These are phyloP conservation scores for Lentinula detonsa DNA, from an alignment of 768 basidiomycete species.

Conservation along the genomic window DNA sequence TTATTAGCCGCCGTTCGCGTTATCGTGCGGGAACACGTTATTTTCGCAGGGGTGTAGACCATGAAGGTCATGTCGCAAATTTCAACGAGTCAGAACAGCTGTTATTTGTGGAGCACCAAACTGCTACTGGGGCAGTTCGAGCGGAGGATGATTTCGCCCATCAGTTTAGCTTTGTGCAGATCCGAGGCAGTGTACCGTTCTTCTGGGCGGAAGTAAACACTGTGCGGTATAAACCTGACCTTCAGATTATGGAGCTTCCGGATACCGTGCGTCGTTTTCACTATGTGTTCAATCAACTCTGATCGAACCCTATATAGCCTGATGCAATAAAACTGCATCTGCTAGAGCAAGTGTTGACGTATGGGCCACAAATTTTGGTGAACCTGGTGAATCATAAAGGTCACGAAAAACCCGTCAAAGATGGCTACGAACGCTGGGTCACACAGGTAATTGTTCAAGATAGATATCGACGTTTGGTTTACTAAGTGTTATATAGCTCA, in stretches of 20 bases:
- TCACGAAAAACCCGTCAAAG: slow-evolving; percentile 89
- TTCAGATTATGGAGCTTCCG: slow-evolving; percentile 91
- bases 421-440: slow-evolving; percentile 82
- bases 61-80: slow-evolving; percentile 87
- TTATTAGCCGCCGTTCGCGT: slow-evolving; percentile 91
- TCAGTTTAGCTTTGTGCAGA: slow-evolving; percentile 87
- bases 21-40: slow-evolving; percentile 96
- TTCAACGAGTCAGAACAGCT: slow-evolving; percentile 99
- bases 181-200: slow-evolving; percentile 86
- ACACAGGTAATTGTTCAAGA: slow-evolving; percentile 37
- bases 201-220: slow-evolving; percentile 98
- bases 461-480: slow-evolving; percentile 5
- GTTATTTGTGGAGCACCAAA: slow-evolving; percentile 63
- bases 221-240: slow-evolving; percentile 90
- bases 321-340: slow-evolving; percentile 72
- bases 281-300: neutral
- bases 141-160: slow-evolving; percentile 43
- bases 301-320: slow-evolving; percentile 35
- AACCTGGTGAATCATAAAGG: slow-evolving; percentile 95
- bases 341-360: slow-evolving; percentile 60
- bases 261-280: slow-evolving; percentile 57
- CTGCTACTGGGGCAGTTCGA: slow-evolving; percentile 31
- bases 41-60: slow-evolving; percentile 90
- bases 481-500: slow-evolving; percentile 34
- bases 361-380: slow-evolving; percentile 76